Base-by-base conservation (phyloP, 2,329 filamentous ascomycete species). In the Venturia pyrina region DNA sequence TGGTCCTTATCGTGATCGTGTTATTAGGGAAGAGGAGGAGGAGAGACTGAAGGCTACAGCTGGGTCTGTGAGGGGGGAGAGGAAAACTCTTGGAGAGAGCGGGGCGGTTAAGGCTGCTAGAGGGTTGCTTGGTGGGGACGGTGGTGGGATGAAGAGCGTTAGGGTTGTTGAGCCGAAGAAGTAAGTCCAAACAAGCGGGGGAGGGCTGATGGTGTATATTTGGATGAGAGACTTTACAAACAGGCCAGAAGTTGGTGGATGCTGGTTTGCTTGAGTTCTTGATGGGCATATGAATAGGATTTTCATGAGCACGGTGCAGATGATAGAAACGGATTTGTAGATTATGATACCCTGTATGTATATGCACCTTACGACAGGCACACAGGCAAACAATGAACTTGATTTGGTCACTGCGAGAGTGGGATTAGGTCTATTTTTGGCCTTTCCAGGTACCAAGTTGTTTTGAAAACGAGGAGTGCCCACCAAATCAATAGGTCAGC, bases 11-110 rank as follows among this genome's bases (percentile, higher is more conserved):
- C 72, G 76, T 10, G 72, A 75, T 48, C 70, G 72, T 21, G 75
- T 73, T 66, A 67, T 76, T 8, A 66, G 71, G 44, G 72, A 75
- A 28, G 43, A 71, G 32, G 68, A 72, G 19, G 68, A 69, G 46
- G 70, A 65, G 73, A 75, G 66, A 72, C 71, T 65, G 72, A 74
- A 66, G 74, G 74, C 67, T 74, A 76, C 70, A 60, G 69, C 71
- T 19, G 75, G 72, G 59, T 64, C 74, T 1, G 75, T 77, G 10
- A 74, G 74, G 68, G 74, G 75, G 17, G 78, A 80, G 69, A 75
- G 78, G 65, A 76, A 75, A 75, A 76, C 74, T 65, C 77, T 78
- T 17, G 70, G 69, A 7, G 77, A 80, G 68, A 80, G 78, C 68
- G 75, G 71, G 67, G 79, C 79, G 21, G 79, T 80, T 5, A 73